Conservation (phyloP, 2,329 filamentous ascomycete species). For the Rhynchosporium agropyri region DNA sequence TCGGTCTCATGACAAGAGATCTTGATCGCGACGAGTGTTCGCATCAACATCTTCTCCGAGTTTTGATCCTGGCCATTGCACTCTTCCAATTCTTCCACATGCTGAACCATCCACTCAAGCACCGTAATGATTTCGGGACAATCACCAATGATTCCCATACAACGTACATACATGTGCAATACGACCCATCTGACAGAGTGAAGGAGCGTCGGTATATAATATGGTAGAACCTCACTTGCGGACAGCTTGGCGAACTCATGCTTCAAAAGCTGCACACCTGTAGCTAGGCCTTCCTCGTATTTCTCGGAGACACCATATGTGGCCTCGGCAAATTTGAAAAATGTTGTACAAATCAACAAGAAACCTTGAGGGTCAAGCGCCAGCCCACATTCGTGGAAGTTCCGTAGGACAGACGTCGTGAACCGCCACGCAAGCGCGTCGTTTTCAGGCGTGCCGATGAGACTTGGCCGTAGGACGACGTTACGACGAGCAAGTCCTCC, state of each 20-base stretch:
- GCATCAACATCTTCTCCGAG: conserved; percentile 27
- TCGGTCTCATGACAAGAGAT: conserved; percentile 28
- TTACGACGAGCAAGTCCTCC: conserved; percentile 44
- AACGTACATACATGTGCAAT: conserved; percentile 63
- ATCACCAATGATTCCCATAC: conserved; percentile 64
- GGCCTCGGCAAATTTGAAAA: conserved; percentile 37
- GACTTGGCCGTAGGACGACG: conserved; percentile 27
- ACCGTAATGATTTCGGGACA: conserved; percentile 58
- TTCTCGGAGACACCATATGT: conserved; percentile 16
- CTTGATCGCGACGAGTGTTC: conserved; percentile 34
- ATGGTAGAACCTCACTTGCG: conserved; percentile 12
- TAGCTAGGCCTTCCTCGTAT: conserved; percentile 10
- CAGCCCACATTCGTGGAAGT: conserved; percentile 37
- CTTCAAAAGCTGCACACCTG: conserved; percentile 41
- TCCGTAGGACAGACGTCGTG: conserved; percentile 27
- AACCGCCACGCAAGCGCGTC: conserved; percentile 38
- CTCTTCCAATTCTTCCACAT: conserved; percentile 46
- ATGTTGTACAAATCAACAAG: conserved; percentile 33
- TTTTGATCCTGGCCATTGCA: conserved; percentile 29
- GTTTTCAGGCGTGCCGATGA: conserved; percentile 31
- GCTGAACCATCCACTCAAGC: conserved; percentile 59
- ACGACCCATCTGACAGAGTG: conserved; percentile 50
- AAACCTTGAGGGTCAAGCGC: conserved; percentile 40
- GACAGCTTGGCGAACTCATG: conserved; percentile 40
- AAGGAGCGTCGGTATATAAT: conserved; percentile 42